Base-by-base conservation (phyloP, 257 asterid genomes). In the Solanum pennellii region DNA sequence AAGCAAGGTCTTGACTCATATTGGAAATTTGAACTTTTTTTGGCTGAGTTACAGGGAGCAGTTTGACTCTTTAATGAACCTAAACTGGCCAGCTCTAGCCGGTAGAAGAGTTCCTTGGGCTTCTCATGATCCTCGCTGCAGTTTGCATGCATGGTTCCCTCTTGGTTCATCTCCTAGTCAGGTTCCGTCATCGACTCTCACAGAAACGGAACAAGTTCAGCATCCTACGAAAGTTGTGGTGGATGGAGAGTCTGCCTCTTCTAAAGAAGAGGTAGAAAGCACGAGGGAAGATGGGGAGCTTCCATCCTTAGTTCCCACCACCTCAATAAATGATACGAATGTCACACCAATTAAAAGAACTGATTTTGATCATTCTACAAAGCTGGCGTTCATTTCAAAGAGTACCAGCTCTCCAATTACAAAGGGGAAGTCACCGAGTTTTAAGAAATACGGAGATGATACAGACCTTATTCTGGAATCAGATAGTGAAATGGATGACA, bases 241-340 rank as follows among this genome's bases (percentile, higher is more conserved):
- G 68, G 93, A 89, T 66, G 92, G 77, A 49, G 92, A 73, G 82
- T 85, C 88, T 87, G 93, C 85, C 45, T 77, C 80, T 88, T 92
- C 96, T 86, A 93, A 89, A 86, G 94, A 91, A 27, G 95, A 93
- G 87, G 90, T 90, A 88, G 99, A 96, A 90, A 91, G 83, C 72
- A 62, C 89, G 84, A 91, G 93, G 89, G 99, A 97, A 90, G 99
- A 97, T 87, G 99, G 99, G 73, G 99, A 97, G 89, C 99, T 97
- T 83, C 99, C 97, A 25, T 92, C 96, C 83, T 86, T 93, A 87
- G 85, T 89, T 89, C 89, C 94, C 41, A 85, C 44, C 60, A 90
- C 96, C 84, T 79, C 88, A 75, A 92, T 88, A 21, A 86, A 85
- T 87, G 94, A 90, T 89, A 89, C 87, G 84, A 88, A 86, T 27